phyloP scores from a whole-genome alignment of 257 asterid genomes.

The Fraxinus anomala region DNA sequence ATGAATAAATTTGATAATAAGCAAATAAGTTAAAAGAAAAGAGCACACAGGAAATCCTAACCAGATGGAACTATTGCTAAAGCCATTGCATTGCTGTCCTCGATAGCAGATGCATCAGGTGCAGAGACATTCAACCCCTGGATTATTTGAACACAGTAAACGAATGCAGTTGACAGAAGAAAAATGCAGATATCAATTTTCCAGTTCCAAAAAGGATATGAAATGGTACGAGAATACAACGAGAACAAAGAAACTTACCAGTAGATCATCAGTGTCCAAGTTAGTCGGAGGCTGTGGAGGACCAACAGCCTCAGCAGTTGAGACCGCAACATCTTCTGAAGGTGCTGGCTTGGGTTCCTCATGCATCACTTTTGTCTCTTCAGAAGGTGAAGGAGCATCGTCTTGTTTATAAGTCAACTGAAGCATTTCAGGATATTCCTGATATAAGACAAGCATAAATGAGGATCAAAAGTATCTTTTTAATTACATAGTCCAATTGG shows the following conservation, averaged over 20 bases:
- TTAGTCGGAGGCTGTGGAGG: slow-evolving; percentile 51
- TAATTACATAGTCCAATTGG: background rate
- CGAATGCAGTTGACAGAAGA: background rate
- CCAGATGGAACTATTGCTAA: slow-evolving; percentile 91
- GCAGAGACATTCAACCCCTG: slow-evolving; percentile 74
- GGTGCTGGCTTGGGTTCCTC: slow-evolving; percentile 59
- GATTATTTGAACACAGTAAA: slow-evolving; percentile 17
- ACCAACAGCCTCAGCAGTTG: slow-evolving; percentile 46
- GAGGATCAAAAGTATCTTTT: slow-evolving; percentile 14
- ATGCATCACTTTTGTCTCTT: slow-evolving; percentile 46
- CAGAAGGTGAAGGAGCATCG: slow-evolving; percentile 64
- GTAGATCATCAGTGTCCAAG: slow-evolving; percentile 74
- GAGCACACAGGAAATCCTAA: slow-evolving; percentile 31
- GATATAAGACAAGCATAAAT: slow-evolving; percentile 25
- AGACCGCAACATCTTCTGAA: slow-evolving; percentile 43
- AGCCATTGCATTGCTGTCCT: slow-evolving; percentile 90
- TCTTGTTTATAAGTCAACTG: slow-evolving; percentile 92
- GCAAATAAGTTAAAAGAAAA: slow-evolving; percentile 7
- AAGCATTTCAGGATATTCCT: slow-evolving; percentile 97
- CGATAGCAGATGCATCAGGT: slow-evolving; percentile 66
- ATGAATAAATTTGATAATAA: slow-evolving; percentile 9
- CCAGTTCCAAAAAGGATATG: slow-evolving; percentile 2
- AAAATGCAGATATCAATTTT: slow-evolving; percentile 22
- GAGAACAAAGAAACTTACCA: slow-evolving; percentile 47
- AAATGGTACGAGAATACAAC: slow-evolving; percentile 6